Conservation (phyloP, 805 yeast genomes). For the Danielia oregonensis region DNA sequence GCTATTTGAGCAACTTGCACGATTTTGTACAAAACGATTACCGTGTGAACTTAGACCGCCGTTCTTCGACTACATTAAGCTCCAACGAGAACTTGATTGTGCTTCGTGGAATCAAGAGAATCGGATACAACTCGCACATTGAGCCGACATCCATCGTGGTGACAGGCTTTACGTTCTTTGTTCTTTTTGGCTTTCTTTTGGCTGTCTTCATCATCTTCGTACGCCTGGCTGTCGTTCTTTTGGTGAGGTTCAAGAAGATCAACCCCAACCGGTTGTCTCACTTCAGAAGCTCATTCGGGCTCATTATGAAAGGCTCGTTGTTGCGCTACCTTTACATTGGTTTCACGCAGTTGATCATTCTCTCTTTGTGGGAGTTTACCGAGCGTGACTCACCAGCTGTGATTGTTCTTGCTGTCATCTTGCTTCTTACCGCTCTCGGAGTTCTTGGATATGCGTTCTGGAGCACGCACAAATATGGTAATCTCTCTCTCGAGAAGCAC, state of each 20-base stretch:
- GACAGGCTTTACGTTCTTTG: constrained; percentile 85
- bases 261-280: constrained; percentile 44
- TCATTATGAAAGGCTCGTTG: constrained; percentile 71
- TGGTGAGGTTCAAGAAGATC: constrained; percentile 47
- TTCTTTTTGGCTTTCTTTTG: constrained; percentile 69
- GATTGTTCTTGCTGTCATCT: constrained; percentile 71
- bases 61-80: constrained; percentile 34
- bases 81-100: constrained; percentile 61
- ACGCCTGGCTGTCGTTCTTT: constrained; percentile 48
- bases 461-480: constrained; percentile 63
- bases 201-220: constrained; percentile 55
- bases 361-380: constrained; percentile 86
- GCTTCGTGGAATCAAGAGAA: constrained; percentile 81
- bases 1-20: constrained; percentile 24
- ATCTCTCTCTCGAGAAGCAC: constrained; percentile 51
- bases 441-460: constrained; percentile 63
- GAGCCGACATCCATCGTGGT: constrained; percentile 81
- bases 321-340: constrained; percentile 81
- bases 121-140: constrained; percentile 71
- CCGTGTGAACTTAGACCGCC: constrained; percentile 21
- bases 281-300: constrained; percentile 54
- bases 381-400: constrained; percentile 84
- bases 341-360: constrained; percentile 72
- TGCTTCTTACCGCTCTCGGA: constrained; percentile 57
- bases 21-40: constrained; percentile 13